Percentiles rank a stretch among this genome's conserved stretches.
Evolutionary conservation across 2,329 filamentous ascomycete species (phyloP).

Genomic region (Ophiostoma ulmi): DNA sequence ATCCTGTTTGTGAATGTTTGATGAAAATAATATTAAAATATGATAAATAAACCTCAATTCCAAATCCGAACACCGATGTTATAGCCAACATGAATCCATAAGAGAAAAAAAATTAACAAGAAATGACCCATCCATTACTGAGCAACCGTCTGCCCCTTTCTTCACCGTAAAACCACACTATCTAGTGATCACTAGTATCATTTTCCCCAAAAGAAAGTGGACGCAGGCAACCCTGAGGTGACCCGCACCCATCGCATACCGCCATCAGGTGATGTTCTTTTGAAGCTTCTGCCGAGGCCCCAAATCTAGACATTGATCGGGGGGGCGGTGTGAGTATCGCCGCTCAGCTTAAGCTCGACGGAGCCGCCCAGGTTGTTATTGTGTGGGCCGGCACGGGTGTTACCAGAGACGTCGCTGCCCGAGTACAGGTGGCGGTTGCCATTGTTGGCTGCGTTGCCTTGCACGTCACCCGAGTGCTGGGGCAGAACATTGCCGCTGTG

Average conservation of each 20-base stretch:
- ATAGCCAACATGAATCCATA: neutral
- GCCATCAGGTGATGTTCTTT: neutral
- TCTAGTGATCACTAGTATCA: neutral
- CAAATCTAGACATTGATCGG: neutral
- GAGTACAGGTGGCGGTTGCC: constrained; percentile 3
- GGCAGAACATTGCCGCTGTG: neutral
- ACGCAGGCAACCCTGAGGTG: neutral
- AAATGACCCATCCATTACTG: neutral
- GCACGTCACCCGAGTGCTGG: constrained; percentile 16
- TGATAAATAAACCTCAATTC: neutral
- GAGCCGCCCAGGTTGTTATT: neutral
- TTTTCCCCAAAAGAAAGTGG: neutral
- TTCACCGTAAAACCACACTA: neutral
- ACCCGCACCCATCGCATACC: too few species aligned
- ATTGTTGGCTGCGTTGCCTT: neutral
- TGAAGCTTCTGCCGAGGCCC: too few species aligned
- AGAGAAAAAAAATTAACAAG: neutral
- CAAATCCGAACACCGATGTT: neutral
- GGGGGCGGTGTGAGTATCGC: constrained; percentile 22
- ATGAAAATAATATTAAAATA: neutral
- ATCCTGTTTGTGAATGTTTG: neutral
- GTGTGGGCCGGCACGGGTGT: neutral
- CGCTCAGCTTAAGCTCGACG: constrained; percentile 21
- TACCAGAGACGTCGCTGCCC: constrained; percentile 15
- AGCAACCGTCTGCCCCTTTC: neutral